Evolutionary conservation across 495 filamentous ascomycete genomes (phyloP).

Genomic region (Neurospora sp.): DNA sequence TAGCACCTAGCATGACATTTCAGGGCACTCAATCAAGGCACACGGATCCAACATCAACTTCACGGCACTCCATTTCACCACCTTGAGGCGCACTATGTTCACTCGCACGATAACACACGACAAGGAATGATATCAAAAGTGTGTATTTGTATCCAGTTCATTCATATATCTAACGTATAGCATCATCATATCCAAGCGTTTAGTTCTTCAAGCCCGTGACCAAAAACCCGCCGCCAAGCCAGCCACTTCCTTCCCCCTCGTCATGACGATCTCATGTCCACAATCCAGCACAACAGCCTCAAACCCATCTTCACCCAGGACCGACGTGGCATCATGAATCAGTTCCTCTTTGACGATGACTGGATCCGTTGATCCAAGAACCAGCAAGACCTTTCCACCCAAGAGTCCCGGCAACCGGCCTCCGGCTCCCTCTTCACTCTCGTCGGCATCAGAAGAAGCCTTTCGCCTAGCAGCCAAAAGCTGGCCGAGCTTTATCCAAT

Average conservation of each 20-base stretch:
- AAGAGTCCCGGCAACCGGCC: conserved; percentile 24
- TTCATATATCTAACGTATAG: not conserved
- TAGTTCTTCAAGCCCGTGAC: conserved; percentile 4
- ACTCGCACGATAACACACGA: not conserved
- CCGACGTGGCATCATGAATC: conserved; percentile 33
- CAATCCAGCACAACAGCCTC: conserved; percentile 36
- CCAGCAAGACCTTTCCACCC: conserved; percentile 39
- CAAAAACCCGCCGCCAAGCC: conserved; percentile 31
- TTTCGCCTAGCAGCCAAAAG: conserved; percentile 35
- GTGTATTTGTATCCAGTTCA: not conserved
- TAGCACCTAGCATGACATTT: not conserved
- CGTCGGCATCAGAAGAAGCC: not conserved
- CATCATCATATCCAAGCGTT: not conserved
- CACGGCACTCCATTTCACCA: not conserved
- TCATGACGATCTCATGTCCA: conserved; percentile 43
- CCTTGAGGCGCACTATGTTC: not conserved
- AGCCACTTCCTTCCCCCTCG: conserved; percentile 28
- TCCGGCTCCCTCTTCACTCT: not conserved
- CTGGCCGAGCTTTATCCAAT: conserved; percentile 48
- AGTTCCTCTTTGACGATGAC: conserved; percentile 44
- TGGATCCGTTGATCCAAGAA: conserved; percentile 45
- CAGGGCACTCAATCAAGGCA: not conserved
- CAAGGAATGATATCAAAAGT: not conserved
- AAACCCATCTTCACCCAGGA: conserved; percentile 34
- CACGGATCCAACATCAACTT: not conserved